A percentile compares a stretch with the other conserved stretches of the same genome.
These are phyloP conservation scores for Aspergillus ibericus DNA, from an alignment of 2,329 filamentous ascomycete species.

Conservation along the genomic window DNA sequence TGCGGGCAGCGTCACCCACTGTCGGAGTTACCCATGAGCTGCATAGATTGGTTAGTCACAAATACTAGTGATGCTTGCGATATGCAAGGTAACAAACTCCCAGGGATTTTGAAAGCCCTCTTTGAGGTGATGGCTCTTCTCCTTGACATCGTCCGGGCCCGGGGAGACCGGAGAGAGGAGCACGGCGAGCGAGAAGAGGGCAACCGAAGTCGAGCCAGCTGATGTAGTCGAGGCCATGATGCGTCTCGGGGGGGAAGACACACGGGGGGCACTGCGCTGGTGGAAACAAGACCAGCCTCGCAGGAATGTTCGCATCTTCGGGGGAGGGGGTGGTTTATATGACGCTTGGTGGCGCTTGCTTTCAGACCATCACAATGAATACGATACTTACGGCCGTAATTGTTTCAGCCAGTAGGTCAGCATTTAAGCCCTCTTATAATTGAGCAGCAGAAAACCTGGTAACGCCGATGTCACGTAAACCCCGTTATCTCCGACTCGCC, in stretches of 20 bases:
- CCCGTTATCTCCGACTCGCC: conserved; percentile 25
- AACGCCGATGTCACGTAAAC: neutral
- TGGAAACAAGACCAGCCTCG: conserved; percentile 24
- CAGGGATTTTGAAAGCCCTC: conserved; percentile 47
- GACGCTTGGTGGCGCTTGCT: neutral
- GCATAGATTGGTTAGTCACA: neutral
- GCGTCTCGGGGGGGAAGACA: conserved; percentile 21
- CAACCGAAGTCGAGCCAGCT: conserved; percentile 33
- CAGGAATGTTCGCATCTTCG: conserved; percentile 14
- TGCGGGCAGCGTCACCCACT: neutral
- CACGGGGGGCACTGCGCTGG: conserved; percentile 15
- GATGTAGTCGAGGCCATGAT: conserved; percentile 29
- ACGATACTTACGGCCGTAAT: neutral
- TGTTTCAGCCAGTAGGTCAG: neutral
- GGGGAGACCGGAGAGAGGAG: conserved; percentile 35
- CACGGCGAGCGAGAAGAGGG: conserved; percentile 45
- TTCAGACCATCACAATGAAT: neutral
- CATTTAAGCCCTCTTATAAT: neutral
- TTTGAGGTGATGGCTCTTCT: conserved; percentile 43
- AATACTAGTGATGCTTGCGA: neutral
- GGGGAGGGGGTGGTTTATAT: neutral
- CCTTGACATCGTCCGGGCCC: conserved; percentile 40
- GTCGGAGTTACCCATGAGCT: conserved; percentile 24
- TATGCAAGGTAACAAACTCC: conserved; percentile 29
- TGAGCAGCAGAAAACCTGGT: neutral